phyloP scores from a whole-genome alignment of 2,329 filamentous ascomycete genomes.

The Alternaria arbusti region DNA sequence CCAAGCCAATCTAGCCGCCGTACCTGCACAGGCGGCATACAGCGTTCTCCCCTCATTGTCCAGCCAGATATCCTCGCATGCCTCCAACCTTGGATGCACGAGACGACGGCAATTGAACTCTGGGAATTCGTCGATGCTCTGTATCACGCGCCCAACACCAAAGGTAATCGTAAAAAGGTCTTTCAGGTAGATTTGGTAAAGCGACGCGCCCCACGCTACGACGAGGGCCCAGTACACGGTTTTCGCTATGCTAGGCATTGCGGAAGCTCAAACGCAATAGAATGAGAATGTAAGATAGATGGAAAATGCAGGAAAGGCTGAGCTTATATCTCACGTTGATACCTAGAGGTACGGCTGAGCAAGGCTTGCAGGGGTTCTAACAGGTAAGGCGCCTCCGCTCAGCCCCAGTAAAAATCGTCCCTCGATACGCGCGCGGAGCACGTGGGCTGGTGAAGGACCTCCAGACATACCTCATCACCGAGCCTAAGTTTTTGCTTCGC shows the following conservation, averaged over 20 bases:
- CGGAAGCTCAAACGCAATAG: background rate
- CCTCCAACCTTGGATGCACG: slow-evolving; percentile 31
- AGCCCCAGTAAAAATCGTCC: background rate
- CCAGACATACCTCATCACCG: background rate
- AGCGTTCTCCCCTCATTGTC: slow-evolving; percentile 32
- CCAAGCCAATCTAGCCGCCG: slow-evolving; percentile 28
- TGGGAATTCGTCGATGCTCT: slow-evolving; percentile 38
- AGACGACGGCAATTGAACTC: slow-evolving; percentile 30
- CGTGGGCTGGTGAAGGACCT: slow-evolving; percentile 8
- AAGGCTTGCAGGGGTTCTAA: slow-evolving; percentile 4
- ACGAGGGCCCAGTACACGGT: slow-evolving; percentile 26
- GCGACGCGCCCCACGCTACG: slow-evolving; percentile 29
- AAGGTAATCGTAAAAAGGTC: slow-evolving; percentile 29
- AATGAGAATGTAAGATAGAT: background rate
- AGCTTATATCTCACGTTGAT: slow-evolving; percentile 11
- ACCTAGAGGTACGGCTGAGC: slow-evolving; percentile 7
- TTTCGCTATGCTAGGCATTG: slow-evolving; percentile 17
- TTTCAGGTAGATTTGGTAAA: slow-evolving; percentile 38
- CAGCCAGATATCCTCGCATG: slow-evolving; percentile 42
- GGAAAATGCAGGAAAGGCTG: background rate
- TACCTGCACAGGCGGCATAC: slow-evolving; percentile 41
- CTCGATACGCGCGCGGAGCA: background rate
- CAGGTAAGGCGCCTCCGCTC: background rate
- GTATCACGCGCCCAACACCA: slow-evolving; percentile 35
- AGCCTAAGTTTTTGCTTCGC: background rate